Conservation (phyloP, 768 basidiomycete genomes). For the Termitomyces sp. region DNA sequence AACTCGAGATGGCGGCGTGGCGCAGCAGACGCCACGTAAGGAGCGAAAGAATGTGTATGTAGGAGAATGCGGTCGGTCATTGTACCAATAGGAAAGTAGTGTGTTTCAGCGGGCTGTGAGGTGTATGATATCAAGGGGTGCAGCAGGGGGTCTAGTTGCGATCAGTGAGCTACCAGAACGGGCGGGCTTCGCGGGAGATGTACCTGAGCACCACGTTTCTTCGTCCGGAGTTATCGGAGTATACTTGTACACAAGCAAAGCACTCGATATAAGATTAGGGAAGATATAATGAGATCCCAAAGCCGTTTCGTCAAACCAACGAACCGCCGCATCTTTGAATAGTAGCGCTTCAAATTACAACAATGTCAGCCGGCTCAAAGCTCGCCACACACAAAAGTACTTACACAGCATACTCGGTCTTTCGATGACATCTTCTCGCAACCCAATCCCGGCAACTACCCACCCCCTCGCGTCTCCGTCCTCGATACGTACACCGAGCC, state of each 20-base stretch:
- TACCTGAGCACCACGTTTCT: conserved; percentile 29
- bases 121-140: conserved; percentile 64
- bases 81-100: conserved; percentile 54
- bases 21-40: conserved; percentile 47
- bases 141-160: conserved; percentile 42
- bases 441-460: conserved; percentile 53
- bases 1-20: conserved; percentile 41
- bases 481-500: conserved; percentile 52
- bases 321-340: conserved; percentile 27
- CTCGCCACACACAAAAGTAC: conserved; percentile 16
- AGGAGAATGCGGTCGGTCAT: conserved; percentile 41
- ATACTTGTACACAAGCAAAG: conserved; percentile 61
- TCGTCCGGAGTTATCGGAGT: conserved; percentile 24
- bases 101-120: conserved; percentile 55
- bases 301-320: conserved; percentile 24
- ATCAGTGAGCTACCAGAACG: conserved; percentile 5
- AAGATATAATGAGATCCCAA: conserved; percentile 42
- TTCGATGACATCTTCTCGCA: conserved; percentile 23
- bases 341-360: conserved; percentile 31
- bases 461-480: conserved; percentile 51
- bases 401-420: conserved; percentile 39
- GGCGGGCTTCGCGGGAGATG: conserved; percentile 4
- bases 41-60: conserved; percentile 65
- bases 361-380: conserved; percentile 10
- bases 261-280: conserved; percentile 52